Percentiles rank a stretch among this genome's conserved stretches.
phyloP scores from a whole-genome alignment of 2,329 filamentous ascomycete genomes.

The Botrytis porri region DNA sequence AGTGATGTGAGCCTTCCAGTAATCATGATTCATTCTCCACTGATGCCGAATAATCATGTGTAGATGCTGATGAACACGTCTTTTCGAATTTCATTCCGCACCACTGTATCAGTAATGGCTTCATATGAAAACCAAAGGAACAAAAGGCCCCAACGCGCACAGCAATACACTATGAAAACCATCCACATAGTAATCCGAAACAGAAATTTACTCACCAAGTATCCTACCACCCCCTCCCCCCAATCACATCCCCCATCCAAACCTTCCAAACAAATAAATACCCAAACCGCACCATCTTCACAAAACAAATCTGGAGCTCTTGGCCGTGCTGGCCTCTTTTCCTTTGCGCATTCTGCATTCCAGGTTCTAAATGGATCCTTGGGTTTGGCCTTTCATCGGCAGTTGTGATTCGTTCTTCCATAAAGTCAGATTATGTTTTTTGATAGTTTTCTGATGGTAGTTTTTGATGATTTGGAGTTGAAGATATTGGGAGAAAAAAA shows the following conservation, averaged over 20 bases:
- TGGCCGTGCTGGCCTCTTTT: neutral
- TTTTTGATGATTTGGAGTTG: neutral
- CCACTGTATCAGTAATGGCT: no score
- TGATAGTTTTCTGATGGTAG: neutral
- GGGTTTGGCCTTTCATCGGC: no score
- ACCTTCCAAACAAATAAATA: no score
- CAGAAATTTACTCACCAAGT: neutral
- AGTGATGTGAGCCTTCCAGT: neutral
- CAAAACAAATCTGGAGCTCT: neutral
- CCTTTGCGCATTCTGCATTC: neutral
- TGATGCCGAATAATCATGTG: neutral
- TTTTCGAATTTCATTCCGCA: neutral
- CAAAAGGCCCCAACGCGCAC: no score
- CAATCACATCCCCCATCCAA: no score
- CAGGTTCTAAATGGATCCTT: no score
- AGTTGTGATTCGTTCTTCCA: neutral
- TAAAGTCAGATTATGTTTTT: neutral
- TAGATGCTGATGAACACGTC: fast-evolving
- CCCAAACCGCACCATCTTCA: neutral
- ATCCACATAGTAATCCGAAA: no score
- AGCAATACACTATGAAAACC: no score
- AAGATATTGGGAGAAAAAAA: no score
- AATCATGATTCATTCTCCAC: neutral
- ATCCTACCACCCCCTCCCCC: neutral
- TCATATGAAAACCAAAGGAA: no score